A percentile compares a stretch with the other conserved stretches of the same genome.
These are phyloP conservation scores for Volvariella surrecta DNA, from an alignment of 1,284 basidiomycete species.

Conservation along the genomic window DNA sequence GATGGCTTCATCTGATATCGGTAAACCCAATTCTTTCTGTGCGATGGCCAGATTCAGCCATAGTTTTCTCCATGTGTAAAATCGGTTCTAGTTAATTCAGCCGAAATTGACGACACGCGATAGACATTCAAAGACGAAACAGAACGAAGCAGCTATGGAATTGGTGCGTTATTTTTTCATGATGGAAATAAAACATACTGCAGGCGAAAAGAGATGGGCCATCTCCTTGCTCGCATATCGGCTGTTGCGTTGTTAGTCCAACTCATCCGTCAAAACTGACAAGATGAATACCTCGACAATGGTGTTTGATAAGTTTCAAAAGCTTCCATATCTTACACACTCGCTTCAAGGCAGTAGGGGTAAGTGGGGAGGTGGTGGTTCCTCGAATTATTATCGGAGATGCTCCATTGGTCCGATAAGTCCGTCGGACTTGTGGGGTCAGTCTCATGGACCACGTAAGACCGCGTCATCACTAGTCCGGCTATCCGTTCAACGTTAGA, in stretches of 20 bases:
- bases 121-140: not conserved
- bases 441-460: no score
- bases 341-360: no score
- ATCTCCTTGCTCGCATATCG: constrained; percentile 99
- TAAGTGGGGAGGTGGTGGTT: no score
- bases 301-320: constrained; percentile 71
- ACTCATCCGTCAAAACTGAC: not conserved
- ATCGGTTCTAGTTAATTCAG: constrained; percentile 64
- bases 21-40: constrained; percentile 91
- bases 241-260: constrained; percentile 31
- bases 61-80: constrained; percentile 93
- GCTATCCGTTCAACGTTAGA: no score
- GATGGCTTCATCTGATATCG: constrained; percentile 87
- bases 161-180: not conserved
- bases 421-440: no score
- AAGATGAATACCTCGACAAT: constrained; percentile 48
- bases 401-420: no score
- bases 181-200: constrained; percentile 38
- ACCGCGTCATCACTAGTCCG: no score
- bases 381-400: no score
- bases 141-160: not conserved
- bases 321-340: constrained; percentile 39
- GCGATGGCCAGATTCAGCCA: constrained; percentile 97
- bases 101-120: not conserved
- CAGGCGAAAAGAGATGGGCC: constrained; percentile 91